These are phyloP conservation scores for Ophiocordyceps australis DNA, from an alignment of 2,329 filamentous ascomycete genomes.

Conservation along the genomic window DNA sequence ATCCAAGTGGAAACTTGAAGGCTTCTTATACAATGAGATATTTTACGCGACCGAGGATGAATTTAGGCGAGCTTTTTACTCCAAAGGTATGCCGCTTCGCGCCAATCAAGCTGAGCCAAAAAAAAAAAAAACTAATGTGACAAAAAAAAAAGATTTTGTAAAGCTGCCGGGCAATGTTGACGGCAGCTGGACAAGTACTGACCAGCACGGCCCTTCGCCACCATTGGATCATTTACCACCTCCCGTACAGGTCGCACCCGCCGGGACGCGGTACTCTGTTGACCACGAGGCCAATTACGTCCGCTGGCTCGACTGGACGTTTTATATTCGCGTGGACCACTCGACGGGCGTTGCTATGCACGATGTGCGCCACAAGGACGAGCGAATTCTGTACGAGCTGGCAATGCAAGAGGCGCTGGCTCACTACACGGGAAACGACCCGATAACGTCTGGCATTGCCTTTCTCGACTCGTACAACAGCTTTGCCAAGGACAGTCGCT, in stretches of 20 bases:
- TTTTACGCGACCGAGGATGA: conserved; percentile 30
- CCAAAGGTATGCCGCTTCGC: too few relatives aligned
- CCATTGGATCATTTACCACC: conserved; percentile 2
- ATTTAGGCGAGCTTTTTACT: conserved; percentile 23
- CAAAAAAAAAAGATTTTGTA: too few relatives aligned
- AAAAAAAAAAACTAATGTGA: too few relatives aligned
- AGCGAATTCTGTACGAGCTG: conserved; percentile 35
- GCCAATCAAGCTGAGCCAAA: too few relatives aligned
- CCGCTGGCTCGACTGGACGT: conserved; percentile 20
- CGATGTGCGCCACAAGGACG: conserved; percentile 34
- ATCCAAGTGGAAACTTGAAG: conserved; percentile 27
- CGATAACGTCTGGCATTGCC: conserved; percentile 21
- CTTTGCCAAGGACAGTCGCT: conserved; percentile 24
- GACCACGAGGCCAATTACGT: conserved; percentile 5
- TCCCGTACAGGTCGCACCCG: conserved; percentile 3
- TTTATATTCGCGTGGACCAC: conserved; percentile 29
- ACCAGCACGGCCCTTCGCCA: conserved; percentile 15
- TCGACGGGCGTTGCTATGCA: conserved; percentile 29
- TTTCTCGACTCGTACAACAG: conserved; percentile 26
- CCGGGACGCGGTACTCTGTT: conserved; percentile 2
- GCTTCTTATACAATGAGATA: conserved; percentile 35
- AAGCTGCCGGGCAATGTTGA: conserved; percentile 27
- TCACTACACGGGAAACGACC: conserved; percentile 30
- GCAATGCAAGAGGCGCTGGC: conserved; percentile 35
- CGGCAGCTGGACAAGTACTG: conserved; percentile 24